Conservation (phyloP, 2,329 filamentous ascomycete species). For the Cordyceps tenuipes region DNA sequence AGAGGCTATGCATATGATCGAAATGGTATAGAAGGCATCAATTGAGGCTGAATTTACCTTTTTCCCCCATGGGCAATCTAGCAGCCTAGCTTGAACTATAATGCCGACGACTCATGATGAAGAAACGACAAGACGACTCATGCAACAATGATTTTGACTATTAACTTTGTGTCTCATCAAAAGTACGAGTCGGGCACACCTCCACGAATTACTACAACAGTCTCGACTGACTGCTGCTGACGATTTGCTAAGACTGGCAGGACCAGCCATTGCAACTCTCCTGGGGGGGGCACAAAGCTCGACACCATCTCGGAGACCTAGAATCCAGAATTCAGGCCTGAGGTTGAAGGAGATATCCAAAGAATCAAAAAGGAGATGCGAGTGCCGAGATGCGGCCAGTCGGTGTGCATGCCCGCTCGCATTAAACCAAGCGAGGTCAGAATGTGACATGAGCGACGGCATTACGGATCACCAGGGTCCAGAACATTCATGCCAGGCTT, state of each 20-base stretch:
- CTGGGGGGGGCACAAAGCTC: not conserved
- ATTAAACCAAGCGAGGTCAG: not conserved
- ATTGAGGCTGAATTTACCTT: slow-evolving; percentile 1
- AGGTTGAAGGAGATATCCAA: not conserved
- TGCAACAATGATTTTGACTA: not conserved
- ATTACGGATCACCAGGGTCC: not conserved
- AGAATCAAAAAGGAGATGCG: not conserved
- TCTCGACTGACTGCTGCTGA: not conserved
- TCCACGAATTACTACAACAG: not conserved
- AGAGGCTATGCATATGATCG: not conserved
- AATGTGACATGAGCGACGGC: not conserved
- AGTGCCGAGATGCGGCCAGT: not conserved
- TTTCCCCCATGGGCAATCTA: not conserved
- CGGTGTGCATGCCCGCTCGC: too few relatives aligned
- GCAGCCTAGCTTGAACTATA: not conserved
- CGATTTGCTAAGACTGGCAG: not conserved
- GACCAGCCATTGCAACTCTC: not conserved
- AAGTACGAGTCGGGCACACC: too few relatives aligned
- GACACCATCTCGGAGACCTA: not conserved
- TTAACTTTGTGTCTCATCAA: not conserved
- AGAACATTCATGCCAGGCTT: not conserved
- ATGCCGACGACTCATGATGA: not conserved
- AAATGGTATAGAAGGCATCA: not conserved
- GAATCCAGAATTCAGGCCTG: not conserved
- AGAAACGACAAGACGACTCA: not conserved